A percentile compares a stretch with the other conserved stretches of the same genome.
Evolutionary conservation across 306 rosid species (phyloP).

Genomic region (Luffa aegyptiaca): DNA sequence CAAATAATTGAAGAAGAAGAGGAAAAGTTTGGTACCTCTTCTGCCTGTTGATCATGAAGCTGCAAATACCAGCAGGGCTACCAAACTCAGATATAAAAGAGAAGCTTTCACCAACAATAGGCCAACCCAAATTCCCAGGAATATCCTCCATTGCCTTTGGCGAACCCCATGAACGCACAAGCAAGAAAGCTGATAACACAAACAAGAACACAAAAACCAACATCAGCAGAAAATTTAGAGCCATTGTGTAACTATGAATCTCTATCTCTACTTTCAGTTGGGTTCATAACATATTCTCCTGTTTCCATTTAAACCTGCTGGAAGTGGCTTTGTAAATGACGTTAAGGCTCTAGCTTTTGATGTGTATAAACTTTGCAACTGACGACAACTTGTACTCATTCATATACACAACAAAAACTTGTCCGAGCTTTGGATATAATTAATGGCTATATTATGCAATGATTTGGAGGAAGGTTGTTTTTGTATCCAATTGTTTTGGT

Average conservation of each 20-base stretch:
- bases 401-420: background rate
- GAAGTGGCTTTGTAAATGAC: background rate
- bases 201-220: conserved; percentile 18
- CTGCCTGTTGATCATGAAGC: conserved; percentile 72
- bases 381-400: background rate
- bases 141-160: conserved; percentile 59
- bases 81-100: conserved; percentile 62
- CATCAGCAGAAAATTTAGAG: conserved; percentile 13
- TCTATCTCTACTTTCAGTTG: background rate
- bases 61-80: conserved; percentile 66
- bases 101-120: conserved; percentile 70
- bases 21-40: conserved; percentile 36
- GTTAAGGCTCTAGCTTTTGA: background rate
- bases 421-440: background rate
- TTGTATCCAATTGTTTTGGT: background rate
- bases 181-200: conserved; percentile 20
- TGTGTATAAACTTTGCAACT: background rate
- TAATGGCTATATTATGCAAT: background rate
- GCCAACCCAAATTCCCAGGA: conserved; percentile 86
- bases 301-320: background rate
- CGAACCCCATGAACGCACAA: conserved; percentile 35
- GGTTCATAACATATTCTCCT: background rate
- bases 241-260: conserved; percentile 22
- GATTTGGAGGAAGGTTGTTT: background rate
- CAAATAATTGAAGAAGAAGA: background rate